A percentile compares a stretch with the other conserved stretches of the same genome.
Evolutionary conservation across 805 yeast species (phyloP).

Genomic region (Spathaspora arborariae): DNA sequence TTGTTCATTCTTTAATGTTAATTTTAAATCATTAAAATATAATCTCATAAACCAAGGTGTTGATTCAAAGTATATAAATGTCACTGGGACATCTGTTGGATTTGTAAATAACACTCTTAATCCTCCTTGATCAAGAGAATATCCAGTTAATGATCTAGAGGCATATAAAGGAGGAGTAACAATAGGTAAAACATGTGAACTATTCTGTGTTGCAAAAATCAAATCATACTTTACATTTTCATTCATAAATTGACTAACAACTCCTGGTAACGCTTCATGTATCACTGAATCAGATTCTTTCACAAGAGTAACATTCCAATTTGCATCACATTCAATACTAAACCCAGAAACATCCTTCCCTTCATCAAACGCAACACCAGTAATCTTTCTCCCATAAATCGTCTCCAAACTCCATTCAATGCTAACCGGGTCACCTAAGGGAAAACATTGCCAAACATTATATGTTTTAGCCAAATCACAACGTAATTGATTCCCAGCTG

Average conservation of each 20-base stretch:
- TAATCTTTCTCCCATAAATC: slow-evolving; percentile 65
- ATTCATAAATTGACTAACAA: slow-evolving; percentile 8
- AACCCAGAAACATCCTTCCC: slow-evolving; percentile 48
- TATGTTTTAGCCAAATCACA: slow-evolving; percentile 65
- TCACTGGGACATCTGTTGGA: slow-evolving; percentile 47
- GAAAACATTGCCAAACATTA: slow-evolving; percentile 74
- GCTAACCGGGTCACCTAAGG: slow-evolving; percentile 51
- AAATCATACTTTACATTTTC: slow-evolving; percentile 30
- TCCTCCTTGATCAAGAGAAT: slow-evolving; percentile 89
- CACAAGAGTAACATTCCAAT: slow-evolving; percentile 9
- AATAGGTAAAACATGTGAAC: slow-evolving; percentile 37
- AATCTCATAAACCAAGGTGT: slow-evolving; percentile 92
- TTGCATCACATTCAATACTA: slow-evolving; percentile 5
- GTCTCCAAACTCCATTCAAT: slow-evolving; percentile 53
- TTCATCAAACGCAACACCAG: slow-evolving; percentile 62
- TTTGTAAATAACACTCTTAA: slow-evolving; percentile 76
- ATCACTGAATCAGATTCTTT: slow-evolving; percentile 8
- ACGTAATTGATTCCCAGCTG: slow-evolving; percentile 60
- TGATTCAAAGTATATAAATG: slow-evolving; percentile 68
- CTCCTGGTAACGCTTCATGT: slow-evolving; percentile 9
- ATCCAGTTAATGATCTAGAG: slow-evolving; percentile 85
- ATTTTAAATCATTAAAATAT: slow-evolving; percentile 65
- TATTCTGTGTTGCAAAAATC: slow-evolving; percentile 41
- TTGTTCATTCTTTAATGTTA: slow-evolving; percentile 25
- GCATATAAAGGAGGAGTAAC: slow-evolving; percentile 61